Base-by-base conservation (phyloP, 192 early-diverging fungal species). In the Paraglomus occultum region DNA sequence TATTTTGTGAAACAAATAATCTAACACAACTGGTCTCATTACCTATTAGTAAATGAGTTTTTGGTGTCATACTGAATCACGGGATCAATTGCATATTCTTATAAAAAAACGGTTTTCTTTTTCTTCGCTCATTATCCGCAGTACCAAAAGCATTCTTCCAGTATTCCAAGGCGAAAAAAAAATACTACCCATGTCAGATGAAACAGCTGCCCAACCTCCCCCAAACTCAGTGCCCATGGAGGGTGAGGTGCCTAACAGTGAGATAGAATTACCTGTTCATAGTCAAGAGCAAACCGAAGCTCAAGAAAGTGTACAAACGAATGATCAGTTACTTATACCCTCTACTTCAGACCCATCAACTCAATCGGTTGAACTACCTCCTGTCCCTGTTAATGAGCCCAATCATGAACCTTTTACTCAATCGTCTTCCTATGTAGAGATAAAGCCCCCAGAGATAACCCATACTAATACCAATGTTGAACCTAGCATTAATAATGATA, bases 261-360 rank as follows among this genome's bases (percentile, higher is more conserved):
- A 52, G 38, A 17, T 42, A 51, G 50, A 67, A 67, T 52, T 67
- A 51, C 40, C 14, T 67, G 17, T 51, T 15, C 44, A 39, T 39
- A 67, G 14, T 40, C 23, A 48, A 43, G 60, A 62, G 17, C 43
- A 62, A 31, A 31, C 31, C 46, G 8, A 62, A 31, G 45, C 31
- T 61, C 17, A 48, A 45, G 23, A 48, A 8, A 23, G 17, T 31
- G 31, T 31, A 3, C 31, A 45, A 49, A 64, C 18, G 46, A 18
- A 45, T 48, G 49, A 48, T 50, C 10, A 64, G 20, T 18, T 31
- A 48, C 17, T 49, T 20, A 18, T 38, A 17, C 64, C 39, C 9
- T 15, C 39, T 52, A 20, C 20, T 38, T 17, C 43, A 46, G 31
- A 62, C 22, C 38, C 14, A 62, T 17, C 59, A 62, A 15, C 59